These are phyloP conservation scores for Mesembryanthemum crystallinum DNA, from an alignment of 148 eudicot genomes.

Conservation along the genomic window DNA sequence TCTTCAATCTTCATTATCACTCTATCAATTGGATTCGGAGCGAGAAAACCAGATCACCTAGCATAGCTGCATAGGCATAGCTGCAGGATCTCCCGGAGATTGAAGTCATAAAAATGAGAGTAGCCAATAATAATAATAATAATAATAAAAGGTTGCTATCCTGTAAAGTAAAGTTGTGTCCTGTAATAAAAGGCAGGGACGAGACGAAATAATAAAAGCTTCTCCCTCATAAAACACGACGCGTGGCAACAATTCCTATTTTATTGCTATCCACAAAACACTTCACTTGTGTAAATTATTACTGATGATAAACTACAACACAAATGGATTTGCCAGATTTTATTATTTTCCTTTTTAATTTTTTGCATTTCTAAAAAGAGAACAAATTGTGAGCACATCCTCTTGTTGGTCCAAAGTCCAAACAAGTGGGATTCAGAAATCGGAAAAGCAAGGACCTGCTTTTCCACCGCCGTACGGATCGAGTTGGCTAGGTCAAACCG, in stretches of 20 bases:
- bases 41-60: too few species aligned
- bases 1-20: too few species aligned
- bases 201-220: conserved; percentile 13
- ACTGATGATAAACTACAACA: too few species aligned
- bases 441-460: neutral
- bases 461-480: conserved; percentile 4
- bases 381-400: neutral
- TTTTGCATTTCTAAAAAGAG: neutral
- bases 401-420: conserved; percentile 1
- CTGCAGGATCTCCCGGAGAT: neutral
- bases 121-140: neutral
- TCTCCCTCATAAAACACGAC: conserved; percentile 9
- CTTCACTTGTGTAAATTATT: neutral
- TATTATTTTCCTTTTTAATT: neutral
- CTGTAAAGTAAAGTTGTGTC: conserved; percentile 3
- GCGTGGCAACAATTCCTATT: conserved; percentile 25
- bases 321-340: neutral
- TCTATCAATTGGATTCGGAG: too few species aligned
- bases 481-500: conserved; percentile 22
- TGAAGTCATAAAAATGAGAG: neutral
- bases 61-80: too few species aligned
- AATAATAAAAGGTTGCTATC: neutral
- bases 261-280: too few species aligned
- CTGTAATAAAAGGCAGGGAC: neutral
- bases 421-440: neutral